A percentile compares a stretch with the other conserved stretches of the same genome.
phyloP scores from a whole-genome alignment of 441 rosid genomes.

The Croton setiger region DNA sequence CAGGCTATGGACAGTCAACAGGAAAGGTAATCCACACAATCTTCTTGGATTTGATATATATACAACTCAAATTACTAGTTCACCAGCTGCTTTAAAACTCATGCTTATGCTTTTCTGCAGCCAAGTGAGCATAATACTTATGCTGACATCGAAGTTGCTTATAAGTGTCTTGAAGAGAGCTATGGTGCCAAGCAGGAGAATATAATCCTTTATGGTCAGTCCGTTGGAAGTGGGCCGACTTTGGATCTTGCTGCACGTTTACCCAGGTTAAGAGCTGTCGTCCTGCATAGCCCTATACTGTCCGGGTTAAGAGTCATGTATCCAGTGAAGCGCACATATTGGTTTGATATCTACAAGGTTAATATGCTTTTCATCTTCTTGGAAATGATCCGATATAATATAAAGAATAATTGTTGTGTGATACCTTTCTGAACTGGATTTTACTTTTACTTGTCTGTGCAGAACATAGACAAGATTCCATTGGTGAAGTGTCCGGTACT shows the following conservation, averaged over 20 bases:
- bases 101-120: slow-evolving; percentile 38
- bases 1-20: slow-evolving; percentile 87
- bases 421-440: slow-evolving; percentile 12
- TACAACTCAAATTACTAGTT: neutral
- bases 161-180: slow-evolving; percentile 87
- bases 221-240: slow-evolving; percentile 99
- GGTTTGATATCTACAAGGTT: slow-evolving; percentile 99
- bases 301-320: slow-evolving; percentile 98
- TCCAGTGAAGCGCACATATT: slow-evolving; percentile 90
- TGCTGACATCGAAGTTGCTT: slow-evolving; percentile 95
- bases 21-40: slow-evolving; percentile 61
- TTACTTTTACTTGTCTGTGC: slow-evolving; percentile 27
- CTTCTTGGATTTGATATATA: neutral
- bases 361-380: slow-evolving; percentile 11
- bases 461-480: slow-evolving; percentile 97
- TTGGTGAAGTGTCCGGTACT: slow-evolving; percentile 90
- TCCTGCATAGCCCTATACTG: slow-evolving; percentile 93
- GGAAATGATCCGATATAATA: neutral
- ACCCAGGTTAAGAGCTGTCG: slow-evolving; percentile 76
- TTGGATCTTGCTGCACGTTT: slow-evolving; percentile 82
- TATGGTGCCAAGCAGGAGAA: slow-evolving; percentile 88
- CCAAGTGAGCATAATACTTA: slow-evolving; percentile 95
- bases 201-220: slow-evolving; percentile 90
- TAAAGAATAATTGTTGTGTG: neutral
- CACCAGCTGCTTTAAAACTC: slow-evolving; percentile 17